These are phyloP conservation scores for Nicotiana tomentosiformis DNA, from an alignment of 257 asterid genomes.

Conservation along the genomic window DNA sequence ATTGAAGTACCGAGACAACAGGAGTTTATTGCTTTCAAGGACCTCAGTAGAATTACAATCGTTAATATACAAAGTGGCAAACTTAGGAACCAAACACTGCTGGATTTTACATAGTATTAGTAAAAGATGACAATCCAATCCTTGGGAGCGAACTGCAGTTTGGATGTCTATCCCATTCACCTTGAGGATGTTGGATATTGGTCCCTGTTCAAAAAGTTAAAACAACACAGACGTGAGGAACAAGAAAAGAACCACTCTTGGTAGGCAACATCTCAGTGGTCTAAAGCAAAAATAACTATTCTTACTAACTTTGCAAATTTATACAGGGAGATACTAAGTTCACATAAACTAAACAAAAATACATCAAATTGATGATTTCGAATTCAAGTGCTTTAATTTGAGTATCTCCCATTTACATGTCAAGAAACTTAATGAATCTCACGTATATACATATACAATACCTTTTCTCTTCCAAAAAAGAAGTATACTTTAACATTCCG, in stretches of 20 bases:
- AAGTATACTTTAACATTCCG: background rate
- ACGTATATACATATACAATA: background rate
- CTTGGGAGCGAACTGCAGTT: background rate
- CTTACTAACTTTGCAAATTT: background rate
- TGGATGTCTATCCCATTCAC: background rate
- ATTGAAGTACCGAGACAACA: background rate
- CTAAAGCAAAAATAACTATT: no score
- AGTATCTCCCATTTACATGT: background rate
- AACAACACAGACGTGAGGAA: background rate
- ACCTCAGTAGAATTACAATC: background rate
- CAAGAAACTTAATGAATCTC: background rate
- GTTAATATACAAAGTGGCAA: background rate
- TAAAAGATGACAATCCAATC: background rate
- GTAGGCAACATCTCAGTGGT: no score
- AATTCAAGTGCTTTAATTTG: background rate
- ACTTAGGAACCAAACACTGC: background rate
- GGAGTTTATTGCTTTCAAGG: background rate
- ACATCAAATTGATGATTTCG: background rate
- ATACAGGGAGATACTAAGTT: background rate
- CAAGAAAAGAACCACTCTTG: background rate
- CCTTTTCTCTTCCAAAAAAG: background rate
- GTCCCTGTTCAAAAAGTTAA: background rate
- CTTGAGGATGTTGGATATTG: background rate
- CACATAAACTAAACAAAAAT: background rate
- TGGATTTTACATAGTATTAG: background rate